These are phyloP conservation scores for Fusarium sulawesiense DNA, from an alignment of 2,329 filamentous ascomycete genomes.

Conservation along the genomic window DNA sequence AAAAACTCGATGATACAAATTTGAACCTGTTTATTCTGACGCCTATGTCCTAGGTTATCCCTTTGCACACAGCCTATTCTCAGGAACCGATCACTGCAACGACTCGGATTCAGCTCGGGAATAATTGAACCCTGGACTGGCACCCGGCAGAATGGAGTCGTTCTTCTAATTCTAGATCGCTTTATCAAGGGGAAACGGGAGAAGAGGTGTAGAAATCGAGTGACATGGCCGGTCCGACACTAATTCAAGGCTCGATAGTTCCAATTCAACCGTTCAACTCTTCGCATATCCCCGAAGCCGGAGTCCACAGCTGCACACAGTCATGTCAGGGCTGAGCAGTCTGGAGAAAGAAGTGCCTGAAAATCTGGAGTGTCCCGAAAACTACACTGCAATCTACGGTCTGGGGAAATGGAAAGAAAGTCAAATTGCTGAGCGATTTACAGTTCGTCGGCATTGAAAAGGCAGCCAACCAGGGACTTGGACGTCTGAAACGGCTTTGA, in stretches of 20 bases:
- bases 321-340: conserved; percentile 6
- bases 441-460: conserved; percentile 22
- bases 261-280: not conserved
- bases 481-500: conserved; percentile 37
- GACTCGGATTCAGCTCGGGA: conserved; percentile 34
- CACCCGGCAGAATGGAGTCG: conserved; percentile 30
- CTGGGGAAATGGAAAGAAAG: conserved; percentile 44
- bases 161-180: conserved; percentile 15
- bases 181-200: conserved; percentile 24
- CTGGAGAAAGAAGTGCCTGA: conserved; percentile 27
- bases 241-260: conserved; percentile 6
- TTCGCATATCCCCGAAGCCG: conserved; percentile 34
- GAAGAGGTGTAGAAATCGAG: conserved; percentile 7
- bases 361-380: conserved; percentile 32
- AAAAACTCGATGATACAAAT: not conserved
- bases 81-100: conserved; percentile 34
- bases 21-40: not conserved
- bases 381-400: conserved; percentile 28
- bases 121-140: conserved; percentile 35
- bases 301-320: conserved; percentile 5
- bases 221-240: conserved; percentile 21
- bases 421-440: conserved; percentile 45
- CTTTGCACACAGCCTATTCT: conserved; percentile 8
- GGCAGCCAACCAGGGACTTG: conserved; percentile 21
- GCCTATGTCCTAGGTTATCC: not conserved